Base-by-base conservation (phyloP, 116 monocot species). In the Phalaenopsis hybrid region DNA sequence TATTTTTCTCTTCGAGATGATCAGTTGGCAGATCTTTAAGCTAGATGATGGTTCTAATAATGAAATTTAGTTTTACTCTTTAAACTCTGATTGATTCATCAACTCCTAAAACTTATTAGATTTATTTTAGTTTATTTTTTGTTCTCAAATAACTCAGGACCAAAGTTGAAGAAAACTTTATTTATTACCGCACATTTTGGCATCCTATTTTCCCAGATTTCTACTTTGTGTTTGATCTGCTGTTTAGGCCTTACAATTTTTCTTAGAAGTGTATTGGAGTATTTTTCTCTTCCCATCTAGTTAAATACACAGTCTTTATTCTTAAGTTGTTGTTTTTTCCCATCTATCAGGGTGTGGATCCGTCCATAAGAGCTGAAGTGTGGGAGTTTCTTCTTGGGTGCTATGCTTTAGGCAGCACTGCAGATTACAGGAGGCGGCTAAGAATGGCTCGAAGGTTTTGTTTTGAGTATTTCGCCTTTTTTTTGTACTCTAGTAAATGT, bases 371-470 rank as follows among this genome's bases (percentile, higher is more conserved):
- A 69, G 89, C 88, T 48, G 98, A 93, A 87, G 95, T 99, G 18
- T 99, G 95, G 98, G 98, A 99, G 81, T 99, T 99, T 84, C 95
- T 99, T 87, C 95, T 99, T 74, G 95, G 98, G 81, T 94, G 95
- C 79, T 99, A 99, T 89, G 83, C 90, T 61, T 81, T 93, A 70
- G 84, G 86, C 83, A 99, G 90, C 82, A 95, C 98, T 67, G 73
- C 93, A 68, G 98, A 99, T 74, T 82, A 88, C 65, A 82, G 98
- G 79, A 88, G 46, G 48, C 87, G 90, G 86, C 82, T 99, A 52
- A 89, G 95, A 76, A 88, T 86, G 82, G 98, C 92, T 77, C 76
- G 98, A 79, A 94, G 94, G 95, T 94, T 84, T 51, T 46, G 13
- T 41, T 77, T 87, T 84, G 77, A 80, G 76, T 59, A 25, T 70